Percentiles rank a stretch among this genome's conserved stretches.
These are phyloP conservation scores for Salix koriyanagi DNA, from an alignment of 345 rosid species.

Conservation along the genomic window DNA sequence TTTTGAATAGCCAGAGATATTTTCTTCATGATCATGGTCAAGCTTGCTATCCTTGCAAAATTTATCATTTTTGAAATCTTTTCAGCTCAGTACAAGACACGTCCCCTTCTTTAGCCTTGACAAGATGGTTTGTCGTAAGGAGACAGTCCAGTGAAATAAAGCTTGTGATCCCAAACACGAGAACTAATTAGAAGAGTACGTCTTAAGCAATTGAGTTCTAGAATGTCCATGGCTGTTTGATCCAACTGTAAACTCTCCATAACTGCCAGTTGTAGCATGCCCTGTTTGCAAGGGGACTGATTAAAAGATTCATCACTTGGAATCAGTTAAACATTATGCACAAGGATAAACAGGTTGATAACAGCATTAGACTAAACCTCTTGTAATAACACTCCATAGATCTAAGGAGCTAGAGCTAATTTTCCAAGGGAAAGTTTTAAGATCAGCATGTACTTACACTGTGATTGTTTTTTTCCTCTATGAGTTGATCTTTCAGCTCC, in stretches of 20 bases:
- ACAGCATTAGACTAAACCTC: not conserved
- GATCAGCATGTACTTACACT: slow-evolving; percentile 40
- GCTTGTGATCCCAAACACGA: slow-evolving; percentile 76
- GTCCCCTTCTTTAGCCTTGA: slow-evolving; percentile 34
- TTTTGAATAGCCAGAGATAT: slow-evolving; percentile 25
- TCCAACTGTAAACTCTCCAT: slow-evolving; percentile 39
- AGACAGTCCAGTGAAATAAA: slow-evolving; percentile 59
- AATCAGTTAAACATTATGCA: not conserved
- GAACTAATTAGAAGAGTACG: slow-evolving; percentile 64
- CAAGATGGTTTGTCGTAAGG: slow-evolving; percentile 42
- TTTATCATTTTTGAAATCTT: slow-evolving; percentile 27
- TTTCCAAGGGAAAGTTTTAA: not conserved
- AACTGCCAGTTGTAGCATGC: slow-evolving; percentile 45
- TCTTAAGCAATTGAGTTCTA: slow-evolving; percentile 68
- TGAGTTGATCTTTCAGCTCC: slow-evolving; percentile 61
- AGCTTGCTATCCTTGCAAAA: slow-evolving; percentile 24
- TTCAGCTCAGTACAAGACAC: slow-evolving; percentile 28
- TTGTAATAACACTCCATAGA: not conserved
- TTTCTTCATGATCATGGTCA: slow-evolving; percentile 21
- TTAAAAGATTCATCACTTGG: not conserved
- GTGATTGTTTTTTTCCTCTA: slow-evolving; percentile 60
- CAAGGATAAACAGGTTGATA: not conserved
- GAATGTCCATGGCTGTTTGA: slow-evolving; percentile 54
- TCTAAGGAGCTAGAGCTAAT: not conserved
- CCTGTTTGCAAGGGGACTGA: slow-evolving; percentile 35